Evolutionary conservation across 306 rosid genomes (phyloP), one percentile per base, ranked within the genome.

Genomic region (Dryas octopetala): DNA sequence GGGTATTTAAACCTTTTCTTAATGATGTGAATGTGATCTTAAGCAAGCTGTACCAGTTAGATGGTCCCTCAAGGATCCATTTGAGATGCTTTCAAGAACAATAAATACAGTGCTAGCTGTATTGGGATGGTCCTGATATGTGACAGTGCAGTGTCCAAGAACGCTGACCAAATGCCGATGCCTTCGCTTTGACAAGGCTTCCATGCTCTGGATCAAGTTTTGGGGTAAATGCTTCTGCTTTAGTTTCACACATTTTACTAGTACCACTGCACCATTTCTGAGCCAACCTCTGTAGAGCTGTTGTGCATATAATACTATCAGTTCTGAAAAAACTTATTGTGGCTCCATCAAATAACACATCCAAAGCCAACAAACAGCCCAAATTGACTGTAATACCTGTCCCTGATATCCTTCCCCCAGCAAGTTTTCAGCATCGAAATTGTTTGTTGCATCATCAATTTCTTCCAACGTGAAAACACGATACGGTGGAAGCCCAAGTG

Each of bases 91-190:
- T 73, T 95, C 98, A 68, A 66, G 70, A 50, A 90, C 91, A 62
- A 91, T 65, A 81, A 87, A 87, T 70, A 91, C 75, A 12, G 88
- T 75, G 78, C 81, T 78, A 72, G 77, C 68, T n/a, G 80, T 46
- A 66, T 83, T 88, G 55, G 91, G 85, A 70, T 79, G 89, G 66
- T 87, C 98, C 70, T 81, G 84, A 63, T 68, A 51, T 76, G 88
- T 82, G 69, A 88, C 74, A 55, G 79, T 65, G 78, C 86, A 79
- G 69, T 95, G 97, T 41, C 98, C 98, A 13, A 95, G 73, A 70
- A 95, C 84, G 78, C 97, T 91, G 68, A 91, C 97, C 85, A 95
- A 79, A 86, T 95, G 85, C 74, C 88, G 77, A 54, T 95, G 97
- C 87, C 97, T 88, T 62, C 91, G 81, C 84, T 84, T 78, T 26